A percentile compares a stretch with the other conserved stretches of the same genome.
Conservation (phyloP, 2,329 filamentous ascomycete genomes). For the Chaetomium olivaceum region DNA sequence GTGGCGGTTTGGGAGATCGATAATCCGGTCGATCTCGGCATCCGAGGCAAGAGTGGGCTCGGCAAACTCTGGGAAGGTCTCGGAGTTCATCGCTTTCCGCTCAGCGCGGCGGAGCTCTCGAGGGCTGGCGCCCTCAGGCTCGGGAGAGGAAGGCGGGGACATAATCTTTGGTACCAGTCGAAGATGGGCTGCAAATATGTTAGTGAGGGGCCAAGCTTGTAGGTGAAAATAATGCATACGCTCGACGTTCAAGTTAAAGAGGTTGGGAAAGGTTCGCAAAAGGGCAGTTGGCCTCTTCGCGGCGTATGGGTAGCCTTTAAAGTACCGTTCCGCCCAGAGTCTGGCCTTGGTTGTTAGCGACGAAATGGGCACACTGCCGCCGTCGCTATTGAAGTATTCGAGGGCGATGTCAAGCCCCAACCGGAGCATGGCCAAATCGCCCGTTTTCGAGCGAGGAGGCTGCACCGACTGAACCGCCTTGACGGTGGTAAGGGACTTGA, state of each 20-base stretch:
- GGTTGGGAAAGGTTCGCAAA: conserved; percentile 25
- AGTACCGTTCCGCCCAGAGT: conserved; percentile 29
- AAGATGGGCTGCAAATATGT: conserved; percentile 20
- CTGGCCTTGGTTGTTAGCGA: conserved; percentile 27
- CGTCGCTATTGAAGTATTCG: conserved; percentile 35
- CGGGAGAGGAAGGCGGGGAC: conserved; percentile 13
- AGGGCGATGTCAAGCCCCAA: conserved; percentile 33
- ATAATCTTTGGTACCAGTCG: conserved; percentile 23
- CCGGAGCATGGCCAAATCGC: conserved; percentile 22
- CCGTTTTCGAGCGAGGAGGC: conserved; percentile 17
- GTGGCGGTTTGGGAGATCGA: conserved; percentile 26
- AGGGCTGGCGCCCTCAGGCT: conserved; percentile 22
- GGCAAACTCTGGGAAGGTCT: conserved; percentile 29
- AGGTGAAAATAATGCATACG: background rate
- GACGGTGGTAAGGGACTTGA: background rate
- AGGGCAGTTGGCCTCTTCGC: conserved; percentile 24
- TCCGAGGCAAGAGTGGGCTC: conserved; percentile 31
- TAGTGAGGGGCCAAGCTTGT: background rate
- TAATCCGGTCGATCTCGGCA: conserved; percentile 31
- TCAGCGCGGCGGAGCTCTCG: conserved; percentile 21
- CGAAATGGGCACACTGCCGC: conserved; percentile 19
- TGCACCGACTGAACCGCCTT: conserved; percentile 3
- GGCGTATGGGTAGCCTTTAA: conserved; percentile 23
- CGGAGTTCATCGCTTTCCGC: conserved; percentile 23
- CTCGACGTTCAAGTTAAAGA: conserved; percentile 30